phyloP scores from a whole-genome alignment of 768 basidiomycete species.

The Pleurotus tuoliensis region DNA sequence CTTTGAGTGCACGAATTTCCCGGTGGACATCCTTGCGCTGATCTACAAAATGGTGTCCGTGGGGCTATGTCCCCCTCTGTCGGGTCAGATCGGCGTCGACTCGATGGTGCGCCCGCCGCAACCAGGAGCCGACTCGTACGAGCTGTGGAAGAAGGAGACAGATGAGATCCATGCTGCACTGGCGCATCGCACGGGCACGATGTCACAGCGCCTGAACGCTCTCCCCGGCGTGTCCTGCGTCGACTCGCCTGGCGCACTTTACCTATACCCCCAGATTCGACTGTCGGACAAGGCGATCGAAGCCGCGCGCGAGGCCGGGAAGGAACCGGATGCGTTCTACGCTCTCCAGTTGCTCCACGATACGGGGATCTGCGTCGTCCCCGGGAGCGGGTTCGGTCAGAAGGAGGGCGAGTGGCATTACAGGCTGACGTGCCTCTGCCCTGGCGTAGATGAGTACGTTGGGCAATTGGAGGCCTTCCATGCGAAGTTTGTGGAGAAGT shows the following conservation, averaged over 20 bases:
- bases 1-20: conserved; percentile 87
- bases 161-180: conserved; percentile 74
- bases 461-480: conserved; percentile 64
- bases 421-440: conserved; percentile 90
- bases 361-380: conserved; percentile 92
- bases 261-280: conserved; percentile 83
- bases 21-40: conserved; percentile 71
- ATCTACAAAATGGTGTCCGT: conserved; percentile 98
- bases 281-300: conserved; percentile 71
- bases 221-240: conserved; percentile 88
- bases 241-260: conserved; percentile 87
- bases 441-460: conserved; percentile 91
- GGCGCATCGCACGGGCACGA: conserved; percentile 61
- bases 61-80: conserved; percentile 82
- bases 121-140: conserved; percentile 72
- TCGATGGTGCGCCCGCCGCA: conserved; percentile 89
- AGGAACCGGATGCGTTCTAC: conserved; percentile 88
- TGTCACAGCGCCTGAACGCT: conserved; percentile 76
- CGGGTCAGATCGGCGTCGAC: conserved; percentile 93
- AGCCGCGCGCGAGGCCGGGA: conserved; percentile 67
- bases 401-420: conserved; percentile 88
- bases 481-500: conserved; percentile 29
- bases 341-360: conserved; percentile 77
- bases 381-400: conserved; percentile 94
- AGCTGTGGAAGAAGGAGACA: conserved; percentile 81